These are phyloP conservation scores for Aspergillus hortae DNA, from an alignment of 2,329 filamentous ascomycete species.

Conservation along the genomic window DNA sequence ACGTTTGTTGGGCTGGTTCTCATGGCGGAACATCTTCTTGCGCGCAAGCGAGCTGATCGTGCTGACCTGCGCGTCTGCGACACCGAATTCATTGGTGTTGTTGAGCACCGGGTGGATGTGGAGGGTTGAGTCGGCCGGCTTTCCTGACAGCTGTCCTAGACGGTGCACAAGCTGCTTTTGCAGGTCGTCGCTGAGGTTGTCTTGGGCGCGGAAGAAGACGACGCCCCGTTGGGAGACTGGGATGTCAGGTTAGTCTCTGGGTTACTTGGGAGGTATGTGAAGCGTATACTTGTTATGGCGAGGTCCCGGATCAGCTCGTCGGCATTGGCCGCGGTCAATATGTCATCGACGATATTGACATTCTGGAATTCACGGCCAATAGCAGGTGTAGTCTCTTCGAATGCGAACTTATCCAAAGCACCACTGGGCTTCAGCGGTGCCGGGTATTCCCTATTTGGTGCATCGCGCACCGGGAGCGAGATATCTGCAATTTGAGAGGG, in stretches of 20 bases:
- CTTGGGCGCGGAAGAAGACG: slow-evolving; percentile 66
- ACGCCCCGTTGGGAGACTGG: slow-evolving; percentile 66
- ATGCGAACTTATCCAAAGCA: slow-evolving; percentile 38
- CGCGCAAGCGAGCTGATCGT: slow-evolving; percentile 58
- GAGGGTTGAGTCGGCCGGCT: slow-evolving; percentile 54
- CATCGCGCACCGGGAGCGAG: not conserved
- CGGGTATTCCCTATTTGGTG: not conserved
- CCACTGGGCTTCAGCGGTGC: slow-evolving; percentile 32
- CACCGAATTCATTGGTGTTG: slow-evolving; percentile 52
- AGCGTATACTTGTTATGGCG: slow-evolving; percentile 60
- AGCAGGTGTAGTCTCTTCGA: slow-evolving; percentile 40
- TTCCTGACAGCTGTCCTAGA: slow-evolving; percentile 58
- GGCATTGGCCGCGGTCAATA: slow-evolving; percentile 58
- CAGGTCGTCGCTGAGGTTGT: slow-evolving; percentile 57
- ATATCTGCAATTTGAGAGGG: not conserved
- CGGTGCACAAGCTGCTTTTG: slow-evolving; percentile 63
- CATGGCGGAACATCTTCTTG: slow-evolving; percentile 44
- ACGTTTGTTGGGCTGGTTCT: slow-evolving; percentile 30
- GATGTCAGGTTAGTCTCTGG: slow-evolving; percentile 1
- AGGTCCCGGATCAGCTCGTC: slow-evolving; percentile 64
- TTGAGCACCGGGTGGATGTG: slow-evolving; percentile 61
- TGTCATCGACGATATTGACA: slow-evolving; percentile 45
- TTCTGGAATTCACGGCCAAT: slow-evolving; percentile 42
- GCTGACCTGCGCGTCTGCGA: slow-evolving; percentile 59
- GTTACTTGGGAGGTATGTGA: not conserved